A percentile compares a stretch with the other conserved stretches of the same genome.
These are phyloP conservation scores for Cyberlindnera maclurae DNA, from an alignment of 805 yeast species.

Conservation along the genomic window DNA sequence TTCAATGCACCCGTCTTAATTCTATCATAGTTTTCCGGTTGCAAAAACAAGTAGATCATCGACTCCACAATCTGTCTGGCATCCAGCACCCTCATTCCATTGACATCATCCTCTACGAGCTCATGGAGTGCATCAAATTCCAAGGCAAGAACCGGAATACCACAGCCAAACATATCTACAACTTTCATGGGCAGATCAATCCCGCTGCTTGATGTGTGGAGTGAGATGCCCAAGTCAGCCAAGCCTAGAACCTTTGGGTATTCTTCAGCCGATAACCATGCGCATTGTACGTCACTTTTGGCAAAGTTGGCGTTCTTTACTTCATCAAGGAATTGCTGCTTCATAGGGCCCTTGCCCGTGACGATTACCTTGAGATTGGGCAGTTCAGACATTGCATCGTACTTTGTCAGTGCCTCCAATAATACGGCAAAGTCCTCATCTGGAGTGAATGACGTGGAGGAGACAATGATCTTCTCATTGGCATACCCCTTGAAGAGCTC, in stretches of 20 bases:
- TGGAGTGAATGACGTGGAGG: constrained; percentile 91
- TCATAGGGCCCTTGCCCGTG: constrained; percentile 95
- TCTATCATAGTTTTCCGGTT: constrained; percentile 26
- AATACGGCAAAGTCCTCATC: constrained; percentile 82
- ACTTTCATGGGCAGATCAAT: constrained; percentile 96
- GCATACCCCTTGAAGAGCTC: constrained; percentile 28
- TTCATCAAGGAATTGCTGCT: constrained; percentile 39
- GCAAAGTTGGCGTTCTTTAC: constrained; percentile 40
- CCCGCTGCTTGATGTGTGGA: constrained; percentile 90
- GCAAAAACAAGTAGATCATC: constrained; percentile 29
- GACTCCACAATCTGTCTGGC: constrained; percentile 39
- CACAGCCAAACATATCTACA: constrained; percentile 93
- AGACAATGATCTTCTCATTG: constrained; percentile 59
- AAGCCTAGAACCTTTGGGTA: constrained; percentile 69
- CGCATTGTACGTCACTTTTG: constrained; percentile 50
- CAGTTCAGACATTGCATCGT: constrained; percentile 28
- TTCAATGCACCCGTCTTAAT: constrained; percentile 61
- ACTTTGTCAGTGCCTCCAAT: constrained; percentile 56
- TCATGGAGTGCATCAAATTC: constrained; percentile 74
- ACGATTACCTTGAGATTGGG: constrained; percentile 62
- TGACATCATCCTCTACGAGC: constrained; percentile 57
- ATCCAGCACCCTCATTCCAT: constrained; percentile 56
- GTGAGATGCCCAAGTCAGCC: constrained; percentile 84
- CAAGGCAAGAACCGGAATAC: constrained; percentile 82
- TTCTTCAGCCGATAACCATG: constrained; percentile 73